Evolutionary conservation across 345 rosid genomes (phyloP), one percentile per base, ranked within the genome.

Genomic region (Moricandia moricandioides): DNA sequence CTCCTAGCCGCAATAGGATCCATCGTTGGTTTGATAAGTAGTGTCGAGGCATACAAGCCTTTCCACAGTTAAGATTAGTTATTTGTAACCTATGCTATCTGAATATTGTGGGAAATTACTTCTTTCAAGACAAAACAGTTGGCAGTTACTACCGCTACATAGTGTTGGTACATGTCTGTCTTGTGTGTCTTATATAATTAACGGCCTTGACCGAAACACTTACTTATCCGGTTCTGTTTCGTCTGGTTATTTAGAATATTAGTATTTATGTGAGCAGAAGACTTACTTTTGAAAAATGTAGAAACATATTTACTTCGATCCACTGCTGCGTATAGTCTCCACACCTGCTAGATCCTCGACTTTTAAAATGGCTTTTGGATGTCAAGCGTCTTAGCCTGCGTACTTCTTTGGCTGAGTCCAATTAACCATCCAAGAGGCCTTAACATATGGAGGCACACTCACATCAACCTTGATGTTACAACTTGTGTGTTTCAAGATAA

Each of bases 1-100:
- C 70, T 81, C 14, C 60, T 91, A 8, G 93, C 95, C 0, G 93
- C 88, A 0, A 81, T 81, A 18, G 96, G 96, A 31, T 88, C 97
- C 16, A 27, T 94, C 62, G 82, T 88, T 62, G 97, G 97, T 45
- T 71, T 94, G 69, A 30, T 79, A 24, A 72, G 62, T 1, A 81
- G 82, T 63, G 82, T 94, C 76, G 83, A 75, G 86, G 27, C 77
- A 8, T 94, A 84, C 69, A 86, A 85, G 88, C 96, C 96, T 13
- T 94, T 94, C 83, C 55, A 80, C 31, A 67, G 72, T 33, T 13
- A 3, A 17, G 61, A 49, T 51, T 65, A 64, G 33, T 26, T 26
- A 26, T 27, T 56, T 11, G 61, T 11, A 56, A 26, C 8, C 16
- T 26, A 12, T 26, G 61, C 16, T 26, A 56, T 56, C 61, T 56